Base-by-base conservation (phyloP, 2,329 filamentous ascomycete species). In the Pseudogymnoascus destructans region DNA sequence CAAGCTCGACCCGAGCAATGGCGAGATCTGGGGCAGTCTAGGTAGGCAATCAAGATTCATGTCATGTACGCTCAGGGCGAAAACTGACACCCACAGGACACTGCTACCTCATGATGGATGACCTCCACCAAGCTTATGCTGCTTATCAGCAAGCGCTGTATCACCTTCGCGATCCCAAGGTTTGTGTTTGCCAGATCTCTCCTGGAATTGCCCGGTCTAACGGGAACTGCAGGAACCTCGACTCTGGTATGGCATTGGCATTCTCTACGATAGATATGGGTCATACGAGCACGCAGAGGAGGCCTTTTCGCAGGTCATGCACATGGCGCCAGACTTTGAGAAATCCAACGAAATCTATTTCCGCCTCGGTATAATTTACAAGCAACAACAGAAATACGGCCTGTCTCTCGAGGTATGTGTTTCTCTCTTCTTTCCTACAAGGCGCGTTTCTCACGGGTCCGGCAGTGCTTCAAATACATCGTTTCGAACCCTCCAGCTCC, bases 341-440 rank as follows among this genome's bases (percentile, higher is more conserved):
- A 98, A 98, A 78, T 91, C 92, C 59, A 97, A 97, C 68, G 93
- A 98, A 71, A 97, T 98, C 58, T 98, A 97, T 72, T 98, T 98
- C 74, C 84, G 93, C 25, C 80, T 98, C 7, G 93, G 93, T n/a
- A 98, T 98, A 75, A 97, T 98, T 64, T 97, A 97, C 77, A 98
- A 98, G 72, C 92, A 97, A 68, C 93, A 97, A 70, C 86, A 91
- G 62, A 97, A 97, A 71, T 98, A 91, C 70, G 78, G 78, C 57
- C 86, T 95, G 69, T 96, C 91, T 77, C 77, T 97, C 49, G 93
- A 97, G 73, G 91, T 95, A 76, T 67, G 77, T 71, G 17, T 42
- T 17, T 36, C 23, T 32, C 35, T n/a, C 5, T n/a, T 27, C 19
- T n/a, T 11, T 46, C 30, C 36, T 8, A 6, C 38, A 23, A 42